A percentile compares a stretch with the other conserved stretches of the same genome.
Conservation (phyloP, 1,284 basidiomycete genomes). For the Sporisorium reilianum region DNA sequence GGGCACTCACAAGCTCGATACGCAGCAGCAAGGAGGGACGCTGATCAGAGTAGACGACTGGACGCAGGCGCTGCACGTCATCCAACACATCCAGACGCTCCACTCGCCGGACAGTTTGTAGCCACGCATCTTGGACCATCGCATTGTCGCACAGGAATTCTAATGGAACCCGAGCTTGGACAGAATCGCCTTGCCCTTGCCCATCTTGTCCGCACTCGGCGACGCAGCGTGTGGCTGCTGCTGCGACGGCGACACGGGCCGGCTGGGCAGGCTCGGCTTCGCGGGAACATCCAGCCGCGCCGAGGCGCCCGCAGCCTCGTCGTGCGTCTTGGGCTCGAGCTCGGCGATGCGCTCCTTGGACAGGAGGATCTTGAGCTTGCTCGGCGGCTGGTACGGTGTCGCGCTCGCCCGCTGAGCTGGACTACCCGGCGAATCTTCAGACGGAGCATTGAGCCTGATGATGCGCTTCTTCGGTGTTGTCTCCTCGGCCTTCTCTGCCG, state of each 20-base stretch:
- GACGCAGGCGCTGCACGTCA: slow-evolving; percentile 30
- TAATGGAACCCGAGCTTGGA: slow-evolving; percentile 40
- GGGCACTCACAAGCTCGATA: neutral
- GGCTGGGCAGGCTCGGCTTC: slow-evolving; percentile 14
- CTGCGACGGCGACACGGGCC: slow-evolving; percentile 18
- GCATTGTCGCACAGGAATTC: too few species aligned
- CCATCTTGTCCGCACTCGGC: slow-evolving; percentile 22
- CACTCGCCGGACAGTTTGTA: neutral
- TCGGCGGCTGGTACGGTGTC: slow-evolving; percentile 35
- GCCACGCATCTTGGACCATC: too few species aligned
- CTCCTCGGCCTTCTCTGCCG: slow-evolving; percentile 1
- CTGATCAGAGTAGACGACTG: slow-evolving; percentile 39
- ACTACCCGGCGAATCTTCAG: neutral
- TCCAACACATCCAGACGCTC: slow-evolving; percentile 20
- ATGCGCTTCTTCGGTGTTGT: slow-evolving; percentile 19
- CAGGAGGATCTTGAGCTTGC: slow-evolving; percentile 40
- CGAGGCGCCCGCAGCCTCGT: slow-evolving; percentile 1
- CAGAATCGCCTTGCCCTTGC: slow-evolving; percentile 42
- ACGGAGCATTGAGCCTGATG: slow-evolving; percentile 38
- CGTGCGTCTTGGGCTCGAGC: slow-evolving; percentile 39
- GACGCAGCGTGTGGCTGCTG: neutral
- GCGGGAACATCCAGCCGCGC: slow-evolving; percentile 13
- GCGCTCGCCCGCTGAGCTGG: neutral
- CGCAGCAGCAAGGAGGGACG: neutral
- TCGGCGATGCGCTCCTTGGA: slow-evolving; percentile 51